phyloP scores from a whole-genome alignment of 2,329 filamentous ascomycete genomes.

The Zasmidium cellare region DNA sequence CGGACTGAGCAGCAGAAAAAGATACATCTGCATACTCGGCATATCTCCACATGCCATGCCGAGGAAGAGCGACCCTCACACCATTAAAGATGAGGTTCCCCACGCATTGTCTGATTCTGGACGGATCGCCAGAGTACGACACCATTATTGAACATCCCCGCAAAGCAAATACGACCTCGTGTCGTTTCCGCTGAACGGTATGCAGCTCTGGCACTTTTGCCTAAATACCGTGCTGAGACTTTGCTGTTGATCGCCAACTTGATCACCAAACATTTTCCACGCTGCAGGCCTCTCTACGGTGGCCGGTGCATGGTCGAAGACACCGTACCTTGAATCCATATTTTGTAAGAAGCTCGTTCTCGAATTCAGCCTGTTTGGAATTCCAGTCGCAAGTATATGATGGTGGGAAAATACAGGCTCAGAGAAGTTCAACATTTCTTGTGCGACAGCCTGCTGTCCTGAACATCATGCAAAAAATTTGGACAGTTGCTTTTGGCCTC shows the following conservation, averaged over 20 bases:
- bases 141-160: background rate
- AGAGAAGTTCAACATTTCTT: too few species aligned
- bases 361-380: background rate
- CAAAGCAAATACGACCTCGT: background rate
- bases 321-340: too few species aligned
- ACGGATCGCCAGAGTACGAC: background rate
- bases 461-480: background rate
- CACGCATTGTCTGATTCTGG: background rate
- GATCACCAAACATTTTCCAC: too few species aligned
- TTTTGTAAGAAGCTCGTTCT: too few species aligned
- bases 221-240: background rate
- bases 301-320: too few species aligned
- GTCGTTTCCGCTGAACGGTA: background rate
- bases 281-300: too few species aligned
- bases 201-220: background rate
- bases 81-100: background rate
- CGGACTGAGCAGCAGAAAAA: too few species aligned
- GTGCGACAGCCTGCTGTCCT: background rate
- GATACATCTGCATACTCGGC: too few species aligned
- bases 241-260: too few species aligned
- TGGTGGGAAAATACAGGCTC: background rate
- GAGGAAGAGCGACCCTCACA: background rate
- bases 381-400: background rate
- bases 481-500: background rate
- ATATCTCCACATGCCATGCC: background rate